These are phyloP conservation scores for Aurantiochytrium sp. DNA, from an alignment of 108 stramenopile genomes.

Conservation along the genomic window DNA sequence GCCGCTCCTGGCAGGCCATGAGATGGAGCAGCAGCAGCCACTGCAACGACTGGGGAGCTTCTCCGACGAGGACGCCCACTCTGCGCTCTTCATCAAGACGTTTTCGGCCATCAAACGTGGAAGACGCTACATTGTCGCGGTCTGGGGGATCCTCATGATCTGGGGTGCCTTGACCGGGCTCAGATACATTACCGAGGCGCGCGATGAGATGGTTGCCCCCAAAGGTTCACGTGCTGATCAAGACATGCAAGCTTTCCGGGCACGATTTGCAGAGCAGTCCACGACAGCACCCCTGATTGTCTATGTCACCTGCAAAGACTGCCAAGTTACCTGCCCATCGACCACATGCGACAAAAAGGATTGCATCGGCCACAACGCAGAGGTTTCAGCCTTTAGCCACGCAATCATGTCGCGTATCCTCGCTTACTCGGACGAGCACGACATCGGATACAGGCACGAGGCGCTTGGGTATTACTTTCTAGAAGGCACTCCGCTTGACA, in stretches of 20 bases:
- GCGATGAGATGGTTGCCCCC: background rate
- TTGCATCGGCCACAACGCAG: background rate
- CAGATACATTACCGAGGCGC: constrained; percentile 8
- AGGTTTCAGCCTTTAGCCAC: background rate
- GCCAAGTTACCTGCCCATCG: background rate
- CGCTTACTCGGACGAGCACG: constrained; percentile 9
- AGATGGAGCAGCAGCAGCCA: background rate
- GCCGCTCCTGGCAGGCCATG: no score
- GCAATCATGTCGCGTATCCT: background rate
- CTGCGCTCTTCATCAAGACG: background rate
- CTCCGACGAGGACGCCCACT: background rate
- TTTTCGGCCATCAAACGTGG: background rate
- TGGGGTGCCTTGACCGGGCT: background rate
- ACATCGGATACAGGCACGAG: background rate
- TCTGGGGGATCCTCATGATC: background rate
- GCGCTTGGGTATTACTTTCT: background rate
- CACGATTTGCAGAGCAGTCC: background rate
- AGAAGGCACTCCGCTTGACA: background rate
- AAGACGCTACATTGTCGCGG: background rate
- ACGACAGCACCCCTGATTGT: background rate
- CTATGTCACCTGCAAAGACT: background rate
- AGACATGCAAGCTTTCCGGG: background rate
- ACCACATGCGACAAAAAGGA: background rate
- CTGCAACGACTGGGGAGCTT: background rate
- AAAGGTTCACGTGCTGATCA: background rate